These are phyloP conservation scores for Candida loeiensis DNA, from an alignment of 805 yeast species.

Conservation along the genomic window DNA sequence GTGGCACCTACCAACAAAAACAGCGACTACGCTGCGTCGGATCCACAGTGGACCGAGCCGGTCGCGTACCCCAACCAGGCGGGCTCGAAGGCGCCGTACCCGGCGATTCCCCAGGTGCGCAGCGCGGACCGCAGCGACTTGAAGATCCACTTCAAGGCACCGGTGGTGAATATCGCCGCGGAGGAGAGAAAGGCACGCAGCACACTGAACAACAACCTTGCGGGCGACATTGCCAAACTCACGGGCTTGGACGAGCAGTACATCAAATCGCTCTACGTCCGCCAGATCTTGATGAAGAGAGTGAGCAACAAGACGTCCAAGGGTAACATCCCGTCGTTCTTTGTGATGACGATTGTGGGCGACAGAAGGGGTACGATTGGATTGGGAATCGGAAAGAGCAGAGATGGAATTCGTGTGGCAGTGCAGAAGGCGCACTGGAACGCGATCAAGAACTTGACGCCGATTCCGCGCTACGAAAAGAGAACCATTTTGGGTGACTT, in stretches of 20 bases:
- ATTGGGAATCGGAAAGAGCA: slow-evolving; percentile 89
- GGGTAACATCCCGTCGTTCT: slow-evolving; percentile 82
- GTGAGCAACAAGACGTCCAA: slow-evolving; percentile 90
- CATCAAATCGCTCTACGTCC: slow-evolving; percentile 56
- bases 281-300: slow-evolving; percentile 68
- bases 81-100: slow-evolving; percentile 50
- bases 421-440: slow-evolving; percentile 85
- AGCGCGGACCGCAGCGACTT: slow-evolving; percentile 49
- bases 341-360: slow-evolving; percentile 85
- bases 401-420: slow-evolving; percentile 72
- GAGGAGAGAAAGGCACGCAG: slow-evolving; percentile 14
- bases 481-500: slow-evolving; percentile 87
- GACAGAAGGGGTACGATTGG: slow-evolving; percentile 93
- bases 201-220: slow-evolving; percentile 34
- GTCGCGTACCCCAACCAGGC: slow-evolving; percentile 49
- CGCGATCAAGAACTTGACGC: slow-evolving; percentile 80
- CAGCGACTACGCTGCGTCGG: slow-evolving; percentile 67
- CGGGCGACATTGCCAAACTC: slow-evolving; percentile 53
- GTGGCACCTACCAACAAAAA: slow-evolving; percentile 64
- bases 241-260: slow-evolving; percentile 66
- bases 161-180: slow-evolving; percentile 13
- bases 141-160: slow-evolving; percentile 32
- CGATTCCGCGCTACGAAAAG: slow-evolving; percentile 83
- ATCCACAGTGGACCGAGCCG: slow-evolving; percentile 73
- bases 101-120: slow-evolving; percentile 51